Conservation (phyloP, 768 basidiomycete genomes). For the Neoboletus magnificus region DNA sequence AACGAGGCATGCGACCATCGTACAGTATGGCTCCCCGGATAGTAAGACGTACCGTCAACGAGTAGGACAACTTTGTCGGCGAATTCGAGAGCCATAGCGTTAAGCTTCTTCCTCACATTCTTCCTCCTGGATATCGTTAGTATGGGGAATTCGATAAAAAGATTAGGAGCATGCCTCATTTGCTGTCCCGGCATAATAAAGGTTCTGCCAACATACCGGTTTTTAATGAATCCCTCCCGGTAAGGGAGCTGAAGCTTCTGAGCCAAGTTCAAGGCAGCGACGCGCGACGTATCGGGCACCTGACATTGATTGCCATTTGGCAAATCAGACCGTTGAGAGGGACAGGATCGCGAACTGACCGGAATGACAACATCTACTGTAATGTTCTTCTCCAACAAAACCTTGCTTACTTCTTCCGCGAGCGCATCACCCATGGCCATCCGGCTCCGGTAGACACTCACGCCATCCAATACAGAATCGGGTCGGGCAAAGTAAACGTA, state of each 20-base stretch:
- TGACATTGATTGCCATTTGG: conserved; percentile 23
- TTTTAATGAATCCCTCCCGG: conserved; percentile 98
- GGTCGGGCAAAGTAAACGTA: conserved; percentile 98
- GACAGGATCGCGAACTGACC: conserved; percentile 35
- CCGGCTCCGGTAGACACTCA: conserved; percentile 94
- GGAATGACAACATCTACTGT: conserved; percentile 96
- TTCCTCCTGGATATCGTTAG: conserved; percentile 56
- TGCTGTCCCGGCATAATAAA: conserved; percentile 99
- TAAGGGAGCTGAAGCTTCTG: conserved; percentile 89
- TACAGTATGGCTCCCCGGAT: background rate
- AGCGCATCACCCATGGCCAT: conserved; percentile 99
- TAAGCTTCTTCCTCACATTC: conserved; percentile 92
- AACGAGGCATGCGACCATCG: background rate
- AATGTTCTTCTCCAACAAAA: conserved; percentile 64
- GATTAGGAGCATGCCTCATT: conserved; percentile 58
- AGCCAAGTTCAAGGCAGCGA: conserved; percentile 93
- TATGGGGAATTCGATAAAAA: background rate
- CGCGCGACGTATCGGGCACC: conserved; percentile 96
- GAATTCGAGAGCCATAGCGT: conserved; percentile 98
- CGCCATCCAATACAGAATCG: conserved; percentile 94
- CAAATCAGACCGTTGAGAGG: background rate
- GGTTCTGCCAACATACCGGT: conserved; percentile 95
- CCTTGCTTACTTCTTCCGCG: conserved; percentile 78
- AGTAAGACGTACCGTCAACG: conserved; percentile 73
- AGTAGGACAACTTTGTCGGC: conserved; percentile 87